A percentile compares a stretch with the other conserved stretches of the same genome.
phyloP scores from a whole-genome alignment of 345 rosid genomes.

The Alliaria petiolata region DNA sequence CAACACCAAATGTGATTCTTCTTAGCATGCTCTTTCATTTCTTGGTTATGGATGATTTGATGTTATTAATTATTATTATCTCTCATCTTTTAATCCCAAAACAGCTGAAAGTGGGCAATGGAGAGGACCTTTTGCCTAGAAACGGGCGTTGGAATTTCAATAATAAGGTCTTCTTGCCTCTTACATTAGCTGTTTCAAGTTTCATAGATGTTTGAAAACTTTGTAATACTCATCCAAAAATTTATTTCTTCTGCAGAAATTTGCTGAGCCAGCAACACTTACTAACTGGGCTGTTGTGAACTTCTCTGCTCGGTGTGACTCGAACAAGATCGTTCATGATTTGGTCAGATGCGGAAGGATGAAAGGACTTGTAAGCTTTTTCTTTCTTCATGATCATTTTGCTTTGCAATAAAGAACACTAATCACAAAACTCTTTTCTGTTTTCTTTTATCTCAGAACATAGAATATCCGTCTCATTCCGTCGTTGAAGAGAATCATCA shows the following conservation, averaged over 20 bases:
- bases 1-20: conserved; percentile 57
- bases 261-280: conserved; percentile 54
- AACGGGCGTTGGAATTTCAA: conserved; percentile 89
- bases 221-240: not conserved
- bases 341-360: conserved; percentile 50
- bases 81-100: not conserved
- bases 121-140: conserved; percentile 53
- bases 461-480: conserved; percentile 42
- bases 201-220: not conserved
- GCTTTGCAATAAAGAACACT: not conserved
- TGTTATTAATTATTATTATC: not conserved
- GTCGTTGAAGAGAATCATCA: conserved; percentile 50
- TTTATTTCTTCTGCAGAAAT: conserved; percentile 37
- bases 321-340: conserved; percentile 35
- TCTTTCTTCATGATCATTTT: not conserved
- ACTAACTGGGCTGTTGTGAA: conserved; percentile 72
- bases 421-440: not conserved
- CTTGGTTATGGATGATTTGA: not conserved
- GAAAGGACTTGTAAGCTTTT: conserved; percentile 77
- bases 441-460: conserved; percentile 18
- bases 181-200: not conserved
- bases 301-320: conserved; percentile 68
- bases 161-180: conserved; percentile 48
- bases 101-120: conserved; percentile 72
- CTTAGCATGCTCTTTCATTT: not conserved